phyloP scores from a whole-genome alignment of 176 grass and related monocot genomes.

The Paspalum notatum region DNA sequence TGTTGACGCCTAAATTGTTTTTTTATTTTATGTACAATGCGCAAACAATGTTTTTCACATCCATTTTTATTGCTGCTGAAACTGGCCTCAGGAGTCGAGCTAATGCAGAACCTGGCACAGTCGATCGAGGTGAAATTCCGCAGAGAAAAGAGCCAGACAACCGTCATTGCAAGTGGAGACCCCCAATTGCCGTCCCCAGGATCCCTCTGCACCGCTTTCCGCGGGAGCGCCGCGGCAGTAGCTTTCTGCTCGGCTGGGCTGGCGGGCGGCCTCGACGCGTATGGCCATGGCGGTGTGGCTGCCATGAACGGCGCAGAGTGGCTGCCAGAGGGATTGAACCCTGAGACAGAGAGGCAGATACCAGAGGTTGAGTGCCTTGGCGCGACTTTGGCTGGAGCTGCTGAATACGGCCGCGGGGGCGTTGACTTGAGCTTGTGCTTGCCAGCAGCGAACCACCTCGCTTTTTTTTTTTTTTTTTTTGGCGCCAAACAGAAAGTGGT shows the following conservation, averaged over 20 bases:
- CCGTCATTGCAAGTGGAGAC: too few species aligned
- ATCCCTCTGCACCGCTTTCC: background rate
- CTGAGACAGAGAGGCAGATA: too few species aligned
- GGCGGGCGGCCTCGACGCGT: background rate
- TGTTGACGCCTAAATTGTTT: too few species aligned
- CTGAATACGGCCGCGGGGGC: constrained; percentile 23
- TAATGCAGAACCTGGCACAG: too few species aligned
- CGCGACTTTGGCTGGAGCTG: too few species aligned
- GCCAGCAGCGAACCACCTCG: background rate
- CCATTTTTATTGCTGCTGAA: too few species aligned
- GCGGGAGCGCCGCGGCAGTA: background rate
- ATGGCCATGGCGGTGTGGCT: background rate
- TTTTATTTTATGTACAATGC: too few species aligned
- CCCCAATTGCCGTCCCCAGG: too few species aligned
- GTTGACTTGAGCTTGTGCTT: background rate
- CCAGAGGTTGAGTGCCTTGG: too few species aligned
- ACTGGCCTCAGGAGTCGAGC: too few species aligned
- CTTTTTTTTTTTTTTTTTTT: background rate
- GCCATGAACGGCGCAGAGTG: background rate
- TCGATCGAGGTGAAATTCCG: background rate
- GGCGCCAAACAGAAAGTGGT: background rate
- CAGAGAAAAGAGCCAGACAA: background rate
- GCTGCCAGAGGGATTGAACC: constrained; percentile 2
- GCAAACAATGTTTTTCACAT: too few species aligned
- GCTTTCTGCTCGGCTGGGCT: background rate